Conservation (phyloP, 148 eudicot species). For the Rhododendron vialii region DNA sequence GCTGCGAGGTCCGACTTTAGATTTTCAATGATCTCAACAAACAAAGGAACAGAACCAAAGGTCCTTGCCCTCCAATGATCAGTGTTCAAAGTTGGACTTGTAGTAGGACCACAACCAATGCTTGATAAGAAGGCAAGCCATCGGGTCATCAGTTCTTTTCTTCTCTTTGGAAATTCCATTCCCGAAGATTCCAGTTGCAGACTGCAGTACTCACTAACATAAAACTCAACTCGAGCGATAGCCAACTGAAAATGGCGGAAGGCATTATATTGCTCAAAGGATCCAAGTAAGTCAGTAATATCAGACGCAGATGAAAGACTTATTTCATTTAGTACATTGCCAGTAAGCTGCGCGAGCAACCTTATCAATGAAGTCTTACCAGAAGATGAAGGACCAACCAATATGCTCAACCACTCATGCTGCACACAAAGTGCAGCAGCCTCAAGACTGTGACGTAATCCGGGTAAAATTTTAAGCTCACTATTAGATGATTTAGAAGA, state of each 20-base stretch:
- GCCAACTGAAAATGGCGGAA: slow-evolving; percentile 59
- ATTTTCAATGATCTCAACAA: slow-evolving; percentile 56
- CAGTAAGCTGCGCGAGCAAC: slow-evolving; percentile 76
- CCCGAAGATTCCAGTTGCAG: slow-evolving; percentile 45
- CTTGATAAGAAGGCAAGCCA: slow-evolving; percentile 65
- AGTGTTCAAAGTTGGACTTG: slow-evolving; percentile 30
- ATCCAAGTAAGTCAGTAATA: slow-evolving; percentile 91
- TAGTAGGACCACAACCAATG: slow-evolving; percentile 29
- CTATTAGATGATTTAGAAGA: slow-evolving; percentile 31
- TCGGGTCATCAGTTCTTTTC: slow-evolving; percentile 41
- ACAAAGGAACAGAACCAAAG: slow-evolving; percentile 31
- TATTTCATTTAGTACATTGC: slow-evolving; percentile 77
- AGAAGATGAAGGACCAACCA: slow-evolving; percentile 84
- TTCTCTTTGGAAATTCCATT: slow-evolving; percentile 33
- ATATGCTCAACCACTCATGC: slow-evolving; percentile 80
- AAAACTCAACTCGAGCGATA: slow-evolving; percentile 51
- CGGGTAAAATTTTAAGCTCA: slow-evolving; percentile 71
- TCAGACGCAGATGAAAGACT: slow-evolving; percentile 91
- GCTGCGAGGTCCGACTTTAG: slow-evolving; percentile 34
- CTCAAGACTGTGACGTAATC: slow-evolving; percentile 63
- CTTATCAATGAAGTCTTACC: slow-evolving; percentile 85
- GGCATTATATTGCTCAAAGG: slow-evolving; percentile 93
- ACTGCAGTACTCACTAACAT: slow-evolving; percentile 64
- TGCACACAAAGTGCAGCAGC: slow-evolving; percentile 73
- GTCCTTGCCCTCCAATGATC: slow-evolving; percentile 40